Percentiles rank a stretch among this genome's conserved stretches.
phyloP scores from a whole-genome alignment of 768 basidiomycete genomes.

The Lentinula lateritia region DNA sequence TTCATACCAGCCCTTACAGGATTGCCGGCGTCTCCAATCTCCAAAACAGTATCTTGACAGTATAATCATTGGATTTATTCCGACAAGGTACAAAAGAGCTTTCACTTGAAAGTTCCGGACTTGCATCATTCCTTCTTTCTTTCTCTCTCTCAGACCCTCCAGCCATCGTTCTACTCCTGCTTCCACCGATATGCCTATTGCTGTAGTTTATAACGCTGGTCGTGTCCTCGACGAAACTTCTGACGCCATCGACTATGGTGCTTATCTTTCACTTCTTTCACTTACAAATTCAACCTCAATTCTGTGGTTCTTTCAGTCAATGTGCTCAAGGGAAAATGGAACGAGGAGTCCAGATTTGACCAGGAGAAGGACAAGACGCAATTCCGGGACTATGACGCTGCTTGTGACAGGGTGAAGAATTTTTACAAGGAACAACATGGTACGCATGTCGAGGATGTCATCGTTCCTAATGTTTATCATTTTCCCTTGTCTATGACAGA shows the following conservation, averaged over 20 bases:
- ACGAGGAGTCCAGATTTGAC: constrained; percentile 54
- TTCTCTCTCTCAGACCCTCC: not conserved
- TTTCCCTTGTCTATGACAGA: constrained; percentile 30
- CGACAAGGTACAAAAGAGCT: not conserved
- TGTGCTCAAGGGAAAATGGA: constrained; percentile 60
- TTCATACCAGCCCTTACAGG: not conserved
- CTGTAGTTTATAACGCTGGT: not conserved
- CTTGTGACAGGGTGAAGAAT: constrained; percentile 71
- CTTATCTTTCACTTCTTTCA: not conserved
- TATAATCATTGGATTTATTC: not conserved
- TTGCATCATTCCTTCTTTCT: not conserved
- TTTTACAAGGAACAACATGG: constrained; percentile 81
- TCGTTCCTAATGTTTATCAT: not conserved
- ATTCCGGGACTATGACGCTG: constrained; percentile 71
- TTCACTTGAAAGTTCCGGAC: not conserved
- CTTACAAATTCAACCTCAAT: not conserved
- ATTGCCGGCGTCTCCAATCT: not conserved
- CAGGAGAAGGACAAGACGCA: constrained; percentile 56
- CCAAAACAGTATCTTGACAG: not conserved
- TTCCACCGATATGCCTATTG: constrained; percentile 1
- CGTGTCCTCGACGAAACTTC: constrained; percentile 36
- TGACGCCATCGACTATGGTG: constrained; percentile 46
- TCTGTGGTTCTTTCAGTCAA: constrained; percentile 43
- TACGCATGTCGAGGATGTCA: constrained; percentile 18
- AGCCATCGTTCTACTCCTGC: not conserved